Percentiles rank a stretch among this genome's conserved stretches.
These are phyloP conservation scores for Castanea crenata DNA, from an alignment of 306 rosid genomes.

Conservation along the genomic window DNA sequence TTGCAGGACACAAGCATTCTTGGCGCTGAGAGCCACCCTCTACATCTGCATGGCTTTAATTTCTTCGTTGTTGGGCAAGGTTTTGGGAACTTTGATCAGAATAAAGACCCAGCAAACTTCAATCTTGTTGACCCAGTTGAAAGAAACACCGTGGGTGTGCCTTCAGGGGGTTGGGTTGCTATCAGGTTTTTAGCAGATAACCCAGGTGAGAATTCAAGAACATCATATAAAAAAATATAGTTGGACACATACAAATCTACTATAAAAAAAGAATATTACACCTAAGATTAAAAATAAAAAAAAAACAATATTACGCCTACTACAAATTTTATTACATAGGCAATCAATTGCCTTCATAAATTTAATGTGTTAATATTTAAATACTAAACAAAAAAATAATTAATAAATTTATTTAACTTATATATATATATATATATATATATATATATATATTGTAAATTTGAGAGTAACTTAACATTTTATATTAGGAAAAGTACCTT, in stretches of 20 bases:
- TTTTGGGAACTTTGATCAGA: constrained; percentile 58
- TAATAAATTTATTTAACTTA: no score
- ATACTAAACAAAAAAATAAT: no score
- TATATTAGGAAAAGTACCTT: no score
- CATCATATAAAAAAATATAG: background rate
- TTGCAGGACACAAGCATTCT: constrained; percentile 65
- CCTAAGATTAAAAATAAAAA: no score
- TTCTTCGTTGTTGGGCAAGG: constrained; percentile 73
- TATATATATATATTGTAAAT: no score
- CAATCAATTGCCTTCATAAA: no score
- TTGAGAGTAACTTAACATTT: no score
- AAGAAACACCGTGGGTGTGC: constrained; percentile 60
- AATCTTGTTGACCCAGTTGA: constrained; percentile 60
- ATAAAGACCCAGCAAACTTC: constrained; percentile 41
- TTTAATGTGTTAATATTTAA: no score
- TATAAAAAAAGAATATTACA: no score
- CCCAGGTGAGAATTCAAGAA: constrained; percentile 43
- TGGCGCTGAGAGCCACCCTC: constrained; percentile 59
- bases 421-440: no score
- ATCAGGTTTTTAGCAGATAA: constrained; percentile 63
- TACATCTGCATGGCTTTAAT: constrained; percentile 70
- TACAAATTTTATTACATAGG: no score
- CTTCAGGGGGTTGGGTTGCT: constrained; percentile 71
- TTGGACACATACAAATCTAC: background rate
- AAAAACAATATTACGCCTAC: no score